phyloP scores from a whole-genome alignment of 2,329 filamentous ascomycete genomes.

The Curvularia spicifera region DNA sequence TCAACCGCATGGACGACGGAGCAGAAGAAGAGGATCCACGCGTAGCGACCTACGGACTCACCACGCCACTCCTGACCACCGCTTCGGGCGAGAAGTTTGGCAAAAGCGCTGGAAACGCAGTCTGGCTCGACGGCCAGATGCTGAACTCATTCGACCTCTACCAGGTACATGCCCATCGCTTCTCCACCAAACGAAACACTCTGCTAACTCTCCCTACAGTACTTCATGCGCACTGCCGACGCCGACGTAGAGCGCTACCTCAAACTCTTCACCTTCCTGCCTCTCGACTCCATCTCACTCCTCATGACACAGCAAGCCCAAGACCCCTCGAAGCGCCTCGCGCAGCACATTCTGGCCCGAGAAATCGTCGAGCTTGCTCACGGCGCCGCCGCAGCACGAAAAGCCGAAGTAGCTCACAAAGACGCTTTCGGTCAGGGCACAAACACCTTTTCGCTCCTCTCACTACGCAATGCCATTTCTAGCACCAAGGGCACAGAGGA shows the following conservation, averaged over 20 bases:
- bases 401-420: slow-evolving; percentile 65
- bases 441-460: slow-evolving; percentile 37
- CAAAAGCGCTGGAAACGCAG: slow-evolving; percentile 90
- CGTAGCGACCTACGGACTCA: slow-evolving; percentile 76
- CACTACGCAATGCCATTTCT: slow-evolving; percentile 30
- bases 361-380: slow-evolving; percentile 85
- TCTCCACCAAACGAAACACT: background rate
- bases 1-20: slow-evolving; percentile 21
- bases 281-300: slow-evolving; percentile 68
- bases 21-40: slow-evolving; percentile 45
- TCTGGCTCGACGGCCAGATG: slow-evolving; percentile 87
- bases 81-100: slow-evolving; percentile 88
- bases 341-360: slow-evolving; percentile 81
- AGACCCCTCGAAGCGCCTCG: slow-evolving; percentile 73
- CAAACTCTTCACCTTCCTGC: slow-evolving; percentile 89
- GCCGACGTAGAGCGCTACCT: slow-evolving; percentile 80
- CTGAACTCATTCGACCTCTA: slow-evolving; percentile 88
- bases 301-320: slow-evolving; percentile 71
- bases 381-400: slow-evolving; percentile 67
- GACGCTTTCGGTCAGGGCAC: slow-evolving; percentile 51
- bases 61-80: slow-evolving; percentile 87
- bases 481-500: slow-evolving; percentile 5
- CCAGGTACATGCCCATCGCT: slow-evolving; percentile 54
- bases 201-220: slow-evolving; percentile 56
- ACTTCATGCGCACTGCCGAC: slow-evolving; percentile 84